Evolutionary conservation across 164 flowering plant species (phyloP).

Genomic region (Pachysandra terminalis): DNA sequence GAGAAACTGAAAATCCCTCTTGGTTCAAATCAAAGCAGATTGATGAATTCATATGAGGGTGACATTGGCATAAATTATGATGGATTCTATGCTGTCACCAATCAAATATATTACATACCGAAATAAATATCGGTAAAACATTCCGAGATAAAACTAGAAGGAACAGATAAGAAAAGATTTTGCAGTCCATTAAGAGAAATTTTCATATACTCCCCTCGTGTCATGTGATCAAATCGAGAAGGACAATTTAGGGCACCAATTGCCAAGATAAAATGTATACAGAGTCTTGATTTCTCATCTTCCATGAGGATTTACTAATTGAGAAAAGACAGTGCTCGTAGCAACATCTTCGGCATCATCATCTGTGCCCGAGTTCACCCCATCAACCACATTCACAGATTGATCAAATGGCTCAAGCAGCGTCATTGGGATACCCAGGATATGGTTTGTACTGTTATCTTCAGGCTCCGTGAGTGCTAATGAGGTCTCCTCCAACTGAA

Average conservation of each 20-base stretch:
- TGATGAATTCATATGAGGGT: slow-evolving; percentile 1
- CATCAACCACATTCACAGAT: slow-evolving; percentile 64
- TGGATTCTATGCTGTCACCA: slow-evolving; percentile 20
- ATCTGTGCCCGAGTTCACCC: slow-evolving; percentile 59
- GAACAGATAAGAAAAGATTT: slow-evolving; percentile 10
- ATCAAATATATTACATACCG: slow-evolving; percentile 25
- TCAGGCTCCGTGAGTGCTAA: slow-evolving; percentile 72
- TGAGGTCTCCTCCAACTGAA: slow-evolving; percentile 77
- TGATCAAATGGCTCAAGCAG: slow-evolving; percentile 62
- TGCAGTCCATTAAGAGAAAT: slow-evolving; percentile 3
- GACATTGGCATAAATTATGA: slow-evolving; percentile 10
- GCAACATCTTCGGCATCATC: slow-evolving; percentile 82
- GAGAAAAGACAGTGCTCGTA: slow-evolving; percentile 92
- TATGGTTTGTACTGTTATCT: slow-evolving; percentile 89
- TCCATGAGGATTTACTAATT: slow-evolving; percentile 92
- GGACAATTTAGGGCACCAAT: slow-evolving; percentile 2
- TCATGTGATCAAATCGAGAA: background rate
- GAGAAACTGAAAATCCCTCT: slow-evolving; percentile 14
- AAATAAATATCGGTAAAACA: slow-evolving; percentile 15
- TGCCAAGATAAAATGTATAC: background rate
- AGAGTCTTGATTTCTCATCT: slow-evolving; percentile 37
- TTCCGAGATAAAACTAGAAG: slow-evolving; percentile 13
- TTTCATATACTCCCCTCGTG: slow-evolving; percentile 1
- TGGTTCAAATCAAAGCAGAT: slow-evolving; percentile 13
- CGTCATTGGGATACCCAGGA: slow-evolving; percentile 55